Percentiles rank a stretch among this genome's conserved stretches.
phyloP scores from a whole-genome alignment of 2,329 filamentous ascomycete genomes.

The Myotisia sp. region DNA sequence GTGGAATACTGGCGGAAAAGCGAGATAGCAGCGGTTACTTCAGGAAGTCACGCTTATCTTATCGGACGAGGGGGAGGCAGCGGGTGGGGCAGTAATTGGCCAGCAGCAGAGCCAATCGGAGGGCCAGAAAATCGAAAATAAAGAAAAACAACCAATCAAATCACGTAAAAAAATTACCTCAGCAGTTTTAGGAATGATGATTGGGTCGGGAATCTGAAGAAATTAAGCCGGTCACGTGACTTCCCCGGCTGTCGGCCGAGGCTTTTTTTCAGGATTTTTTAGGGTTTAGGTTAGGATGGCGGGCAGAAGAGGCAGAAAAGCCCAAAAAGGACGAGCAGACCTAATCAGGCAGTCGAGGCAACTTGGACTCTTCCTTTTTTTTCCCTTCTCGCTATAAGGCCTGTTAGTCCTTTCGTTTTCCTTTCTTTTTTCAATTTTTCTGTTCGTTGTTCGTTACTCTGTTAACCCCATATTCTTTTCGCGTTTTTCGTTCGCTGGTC shows the following conservation, averaged over 20 bases:
- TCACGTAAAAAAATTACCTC: background rate
- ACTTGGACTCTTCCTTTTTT: background rate
- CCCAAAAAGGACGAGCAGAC: too few relatives aligned
- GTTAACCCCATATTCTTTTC: background rate
- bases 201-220: background rate
- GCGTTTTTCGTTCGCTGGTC: background rate
- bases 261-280: background rate
- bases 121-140: background rate
- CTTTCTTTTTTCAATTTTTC: background rate
- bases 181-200: too few relatives aligned
- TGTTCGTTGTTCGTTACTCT: background rate
- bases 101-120: slow-evolving; percentile 5
- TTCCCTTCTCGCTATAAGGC: background rate
- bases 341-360: too few relatives aligned
- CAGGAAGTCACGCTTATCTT: background rate
- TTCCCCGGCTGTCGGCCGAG: slow-evolving; percentile 6
- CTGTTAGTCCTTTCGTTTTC: background rate
- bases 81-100: background rate
- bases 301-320: background rate
- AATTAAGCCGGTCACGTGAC: slow-evolving; percentile 1
- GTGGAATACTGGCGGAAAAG: too few relatives aligned
- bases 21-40: too few relatives aligned
- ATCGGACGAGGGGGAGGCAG: slow-evolving; percentile 1
- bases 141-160: background rate
- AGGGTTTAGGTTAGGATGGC: background rate